Evolutionary conservation across 2,329 filamentous ascomycete species (phyloP).

Genomic region (Aurifilum marmelostoma): DNA sequence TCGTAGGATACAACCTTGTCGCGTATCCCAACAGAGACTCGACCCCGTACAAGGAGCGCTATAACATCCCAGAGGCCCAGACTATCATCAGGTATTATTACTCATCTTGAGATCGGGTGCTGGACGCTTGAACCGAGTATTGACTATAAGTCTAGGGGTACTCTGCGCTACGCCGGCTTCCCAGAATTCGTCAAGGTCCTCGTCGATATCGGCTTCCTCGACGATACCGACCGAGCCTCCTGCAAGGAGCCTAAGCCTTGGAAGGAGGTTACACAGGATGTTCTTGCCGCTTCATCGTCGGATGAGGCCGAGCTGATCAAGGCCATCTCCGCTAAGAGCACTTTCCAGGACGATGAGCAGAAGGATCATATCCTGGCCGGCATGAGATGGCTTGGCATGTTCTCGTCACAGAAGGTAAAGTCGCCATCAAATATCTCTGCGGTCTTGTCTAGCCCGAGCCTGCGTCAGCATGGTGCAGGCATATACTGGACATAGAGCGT

Average conservation of each 20-base stretch:
- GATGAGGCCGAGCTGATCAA: constrained; percentile 73
- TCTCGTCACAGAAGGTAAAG: constrained; percentile 83
- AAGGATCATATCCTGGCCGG: constrained; percentile 74
- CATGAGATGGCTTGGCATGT: constrained; percentile 70
- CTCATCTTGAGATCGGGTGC: not conserved
- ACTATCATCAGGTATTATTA: constrained; percentile 6
- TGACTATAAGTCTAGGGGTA: constrained; percentile 79
- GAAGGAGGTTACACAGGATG: constrained; percentile 82
- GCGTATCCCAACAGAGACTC: constrained; percentile 92
- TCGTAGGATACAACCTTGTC: constrained; percentile 75
- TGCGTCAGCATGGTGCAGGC: not conserved
- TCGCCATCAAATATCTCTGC: constrained; percentile 66
- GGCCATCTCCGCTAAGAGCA: constrained; percentile 78
- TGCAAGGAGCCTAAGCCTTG: constrained; percentile 72
- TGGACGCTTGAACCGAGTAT: constrained; percentile 45
- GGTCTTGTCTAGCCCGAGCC: not conserved
- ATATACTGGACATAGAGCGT: not conserved
- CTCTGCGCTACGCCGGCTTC: constrained; percentile 89
- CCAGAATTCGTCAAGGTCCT: constrained; percentile 82
- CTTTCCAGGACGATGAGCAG: constrained; percentile 69
- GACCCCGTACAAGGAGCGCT: constrained; percentile 83
- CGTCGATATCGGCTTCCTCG: constrained; percentile 88
- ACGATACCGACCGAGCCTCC: constrained; percentile 69
- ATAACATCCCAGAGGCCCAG: constrained; percentile 78
- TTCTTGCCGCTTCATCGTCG: constrained; percentile 70